A percentile compares a stretch with the other conserved stretches of the same genome.
Evolutionary conservation across 2,329 filamentous ascomycete genomes (phyloP).

Genomic region (Pseudodiploospora longispora): DNA sequence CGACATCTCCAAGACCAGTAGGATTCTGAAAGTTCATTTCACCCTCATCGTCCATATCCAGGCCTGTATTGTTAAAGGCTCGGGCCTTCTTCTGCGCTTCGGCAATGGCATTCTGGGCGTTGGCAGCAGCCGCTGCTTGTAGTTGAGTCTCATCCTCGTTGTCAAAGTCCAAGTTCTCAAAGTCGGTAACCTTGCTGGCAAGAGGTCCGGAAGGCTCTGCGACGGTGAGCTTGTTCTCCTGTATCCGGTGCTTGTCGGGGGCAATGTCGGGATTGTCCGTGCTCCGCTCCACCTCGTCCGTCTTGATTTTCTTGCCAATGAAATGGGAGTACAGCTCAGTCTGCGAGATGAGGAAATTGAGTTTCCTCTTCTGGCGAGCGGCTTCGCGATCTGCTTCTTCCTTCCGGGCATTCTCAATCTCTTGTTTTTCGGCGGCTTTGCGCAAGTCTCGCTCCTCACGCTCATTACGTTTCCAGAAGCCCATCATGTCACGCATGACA

Average conservation of each 20-base stretch:
- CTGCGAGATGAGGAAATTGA: slow-evolving; percentile 98
- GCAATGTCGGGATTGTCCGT: slow-evolving; percentile 72
- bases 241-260: slow-evolving; percentile 36
- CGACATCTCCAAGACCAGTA: slow-evolving; percentile 85
- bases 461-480: slow-evolving; percentile 99
- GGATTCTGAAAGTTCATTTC: slow-evolving; percentile 99
- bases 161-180: slow-evolving; percentile 92
- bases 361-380: slow-evolving; percentile 93
- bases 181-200: slow-evolving; percentile 74
- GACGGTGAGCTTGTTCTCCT: slow-evolving; percentile 39
- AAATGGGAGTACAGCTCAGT: slow-evolving; percentile 99
- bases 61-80: slow-evolving; percentile 74
- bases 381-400: slow-evolving; percentile 96
- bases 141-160: slow-evolving; percentile 82
- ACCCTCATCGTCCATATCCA: slow-evolving; percentile 75
- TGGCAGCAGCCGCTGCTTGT: slow-evolving; percentile 80
- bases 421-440: slow-evolving; percentile 89
- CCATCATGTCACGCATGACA: slow-evolving; percentile 99
- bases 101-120: slow-evolving; percentile 91
- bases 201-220: slow-evolving; percentile 46
- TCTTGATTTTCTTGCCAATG: slow-evolving; percentile 99
- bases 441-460: slow-evolving; percentile 91
- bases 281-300: slow-evolving; percentile 84
- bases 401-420: slow-evolving; percentile 92
- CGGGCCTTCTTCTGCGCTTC: slow-evolving; percentile 89